phyloP scores from a whole-genome alignment of 345 rosid genomes.

The Erucastrum elatum region DNA sequence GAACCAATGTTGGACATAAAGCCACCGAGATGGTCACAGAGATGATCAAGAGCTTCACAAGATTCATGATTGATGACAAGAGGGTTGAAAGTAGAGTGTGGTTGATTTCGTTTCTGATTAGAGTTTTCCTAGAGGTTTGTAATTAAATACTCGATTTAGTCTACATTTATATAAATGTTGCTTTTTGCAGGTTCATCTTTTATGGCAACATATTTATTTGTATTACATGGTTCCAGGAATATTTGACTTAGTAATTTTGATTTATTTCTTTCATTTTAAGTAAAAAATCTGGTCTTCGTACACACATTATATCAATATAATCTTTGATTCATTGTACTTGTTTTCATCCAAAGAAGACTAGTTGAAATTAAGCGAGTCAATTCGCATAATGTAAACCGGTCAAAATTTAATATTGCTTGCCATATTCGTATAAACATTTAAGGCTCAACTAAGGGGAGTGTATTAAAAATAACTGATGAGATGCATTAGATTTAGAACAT shows the following conservation, averaged over 20 bases:
- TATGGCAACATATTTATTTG: neutral
- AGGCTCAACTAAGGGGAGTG: neutral
- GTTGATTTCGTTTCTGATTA: neutral
- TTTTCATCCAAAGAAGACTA: neutral
- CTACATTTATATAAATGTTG: neutral
- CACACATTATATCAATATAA: neutral
- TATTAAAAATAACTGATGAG: neutral
- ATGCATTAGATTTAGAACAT: neutral
- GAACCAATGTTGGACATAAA: neutral
- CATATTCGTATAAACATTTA: neutral
- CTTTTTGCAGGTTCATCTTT: neutral
- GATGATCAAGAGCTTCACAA: constrained; percentile 3
- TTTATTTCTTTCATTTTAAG: neutral
- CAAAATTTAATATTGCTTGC: neutral
- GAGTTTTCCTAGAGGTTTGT: neutral
- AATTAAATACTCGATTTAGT: neutral
- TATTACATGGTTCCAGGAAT: neutral
- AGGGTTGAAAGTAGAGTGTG: neutral
- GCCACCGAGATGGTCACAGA: neutral
- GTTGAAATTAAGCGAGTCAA: neutral
- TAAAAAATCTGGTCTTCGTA: neutral
- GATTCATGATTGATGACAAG: neutral
- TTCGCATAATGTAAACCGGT: neutral
- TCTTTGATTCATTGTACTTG: neutral
- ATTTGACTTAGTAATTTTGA: neutral